phyloP scores from a whole-genome alignment of 305 asterid genomes.

The Plantago coronopus region DNA sequence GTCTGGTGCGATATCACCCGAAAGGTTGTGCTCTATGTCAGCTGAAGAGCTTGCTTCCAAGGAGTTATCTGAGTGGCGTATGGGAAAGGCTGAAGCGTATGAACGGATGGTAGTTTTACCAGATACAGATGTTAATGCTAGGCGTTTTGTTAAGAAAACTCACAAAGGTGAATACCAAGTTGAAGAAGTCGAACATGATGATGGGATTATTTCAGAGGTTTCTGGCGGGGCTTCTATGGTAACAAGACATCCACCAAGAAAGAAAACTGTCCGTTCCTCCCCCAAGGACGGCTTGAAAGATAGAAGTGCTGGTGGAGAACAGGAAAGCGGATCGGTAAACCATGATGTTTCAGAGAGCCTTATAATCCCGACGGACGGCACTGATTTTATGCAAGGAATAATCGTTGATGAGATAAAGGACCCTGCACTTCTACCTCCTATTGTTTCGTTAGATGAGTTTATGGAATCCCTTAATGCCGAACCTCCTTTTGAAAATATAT shows the following conservation, averaged over 20 bases:
- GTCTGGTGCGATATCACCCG: slow-evolving; percentile 83
- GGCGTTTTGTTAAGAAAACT: slow-evolving; percentile 89
- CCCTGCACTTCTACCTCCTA: slow-evolving; percentile 82
- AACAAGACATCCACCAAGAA: slow-evolving; percentile 37
- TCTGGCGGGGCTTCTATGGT: slow-evolving; percentile 56
- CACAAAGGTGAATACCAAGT: slow-evolving; percentile 98
- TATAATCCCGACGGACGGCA: slow-evolving; percentile 76
- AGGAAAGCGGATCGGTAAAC: slow-evolving; percentile 42
- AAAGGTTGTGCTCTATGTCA: slow-evolving; percentile 85
- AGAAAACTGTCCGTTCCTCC: slow-evolving; percentile 37
- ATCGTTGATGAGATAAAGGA: slow-evolving; percentile 91
- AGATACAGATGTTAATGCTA: slow-evolving; percentile 74
- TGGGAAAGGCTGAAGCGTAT: slow-evolving; percentile 89
- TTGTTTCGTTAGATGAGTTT: slow-evolving; percentile 87
- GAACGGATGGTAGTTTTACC: slow-evolving; percentile 93
- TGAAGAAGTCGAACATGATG: slow-evolving; percentile 69
- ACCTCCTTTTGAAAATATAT: slow-evolving; percentile 78
- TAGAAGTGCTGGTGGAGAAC: slow-evolving; percentile 34
- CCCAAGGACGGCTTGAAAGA: slow-evolving; percentile 35
- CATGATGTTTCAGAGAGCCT: slow-evolving; percentile 57
- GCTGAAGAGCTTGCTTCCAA: slow-evolving; percentile 99
- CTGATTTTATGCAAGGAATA: slow-evolving; percentile 94
- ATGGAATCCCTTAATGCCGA: slow-evolving; percentile 95
- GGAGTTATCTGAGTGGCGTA: slow-evolving; percentile 96
- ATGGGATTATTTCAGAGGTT: slow-evolving; percentile 55